A percentile compares a stretch with the other conserved stretches of the same genome.
These are phyloP conservation scores for Tarenaya hassleriana DNA, from an alignment of 345 rosid genomes.

Conservation along the genomic window DNA sequence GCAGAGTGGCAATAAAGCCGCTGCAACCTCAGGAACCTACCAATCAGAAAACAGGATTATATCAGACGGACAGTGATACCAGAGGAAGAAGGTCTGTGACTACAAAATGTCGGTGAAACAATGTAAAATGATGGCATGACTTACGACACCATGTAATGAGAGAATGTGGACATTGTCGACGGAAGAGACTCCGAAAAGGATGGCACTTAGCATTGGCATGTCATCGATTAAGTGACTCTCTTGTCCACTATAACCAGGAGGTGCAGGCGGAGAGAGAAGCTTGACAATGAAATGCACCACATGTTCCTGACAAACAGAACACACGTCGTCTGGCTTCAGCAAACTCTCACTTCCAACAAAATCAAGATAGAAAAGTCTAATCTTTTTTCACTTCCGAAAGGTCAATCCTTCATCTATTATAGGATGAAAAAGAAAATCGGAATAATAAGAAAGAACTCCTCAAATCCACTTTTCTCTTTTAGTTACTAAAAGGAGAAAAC, in stretches of 20 bases:
- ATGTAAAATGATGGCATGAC: conserved; percentile 16
- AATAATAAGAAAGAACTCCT: no score
- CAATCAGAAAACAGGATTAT: not conserved
- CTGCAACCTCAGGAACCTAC: conserved; percentile 69
- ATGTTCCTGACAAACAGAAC: conserved; percentile 44
- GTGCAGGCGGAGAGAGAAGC: conserved; percentile 56
- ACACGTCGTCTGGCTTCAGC: not conserved
- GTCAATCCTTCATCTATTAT: not conserved
- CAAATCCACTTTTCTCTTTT: no score
- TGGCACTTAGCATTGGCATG: conserved; percentile 47
- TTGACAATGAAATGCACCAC: conserved; percentile 51
- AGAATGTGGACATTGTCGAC: conserved; percentile 53
- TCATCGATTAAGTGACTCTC: conserved; percentile 43
- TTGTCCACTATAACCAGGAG: conserved; percentile 31
- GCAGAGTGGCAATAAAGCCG: conserved; percentile 60
- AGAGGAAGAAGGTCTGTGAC: not conserved
- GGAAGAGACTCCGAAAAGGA: conserved; percentile 45
- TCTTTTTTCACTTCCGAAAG: not conserved
- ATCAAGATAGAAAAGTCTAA: not conserved
- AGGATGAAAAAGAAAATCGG: no score
- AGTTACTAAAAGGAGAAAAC: no score
- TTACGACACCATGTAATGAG: conserved; percentile 61
- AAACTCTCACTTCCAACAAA: not conserved
- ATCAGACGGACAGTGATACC: not conserved
- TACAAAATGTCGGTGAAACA: not conserved